Percentiles rank a stretch among this genome's conserved stretches.
Conservation (phyloP, 2,329 filamentous ascomycete species). For the Leptographium radiaticola region DNA sequence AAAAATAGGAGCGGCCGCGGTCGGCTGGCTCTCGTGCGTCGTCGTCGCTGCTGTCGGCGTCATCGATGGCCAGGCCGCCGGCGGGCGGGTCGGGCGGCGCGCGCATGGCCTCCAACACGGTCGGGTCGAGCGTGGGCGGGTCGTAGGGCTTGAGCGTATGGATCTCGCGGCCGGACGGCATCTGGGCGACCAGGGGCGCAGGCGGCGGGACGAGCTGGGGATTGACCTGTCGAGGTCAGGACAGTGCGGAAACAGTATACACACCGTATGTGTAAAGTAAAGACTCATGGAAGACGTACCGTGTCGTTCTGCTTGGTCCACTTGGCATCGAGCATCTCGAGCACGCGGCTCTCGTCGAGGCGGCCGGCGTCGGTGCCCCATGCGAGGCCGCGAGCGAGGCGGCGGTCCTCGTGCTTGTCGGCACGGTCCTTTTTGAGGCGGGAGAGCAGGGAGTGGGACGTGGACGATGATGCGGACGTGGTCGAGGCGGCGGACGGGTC, state of each 20-base stretch:
- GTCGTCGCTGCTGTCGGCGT: constrained; percentile 28
- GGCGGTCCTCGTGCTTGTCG: constrained; percentile 68
- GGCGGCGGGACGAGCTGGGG: constrained; percentile 63
- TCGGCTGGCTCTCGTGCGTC: too few relatives aligned
- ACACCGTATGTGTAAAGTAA: too few relatives aligned
- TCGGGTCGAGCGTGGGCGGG: constrained; percentile 50
- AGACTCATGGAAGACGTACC: constrained; percentile 32
- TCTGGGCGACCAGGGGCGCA: constrained; percentile 57
- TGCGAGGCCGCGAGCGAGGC: constrained; percentile 55
- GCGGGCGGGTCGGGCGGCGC: constrained; percentile 34
- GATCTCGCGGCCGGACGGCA: constrained; percentile 83
- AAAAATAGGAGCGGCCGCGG: background rate
- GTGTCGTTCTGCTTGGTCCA: constrained; percentile 93
- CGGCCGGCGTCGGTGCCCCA: constrained; percentile 80
- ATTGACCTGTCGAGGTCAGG: constrained; percentile 45
- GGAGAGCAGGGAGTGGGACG: constrained; percentile 30
- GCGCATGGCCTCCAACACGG: constrained; percentile 50
- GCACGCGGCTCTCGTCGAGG: constrained; percentile 70
- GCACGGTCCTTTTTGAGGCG: constrained; percentile 61
- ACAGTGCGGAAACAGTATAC: background rate
- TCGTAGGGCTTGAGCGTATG: constrained; percentile 57
- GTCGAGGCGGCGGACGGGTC: too few relatives aligned
- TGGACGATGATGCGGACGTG: background rate
- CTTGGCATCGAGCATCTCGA: constrained; percentile 77
- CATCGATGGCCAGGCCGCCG: constrained; percentile 6